Evolutionary conservation across 2,329 filamentous ascomycete species (phyloP).

Genomic region (Dryadomyces quercus-mongolicae): DNA sequence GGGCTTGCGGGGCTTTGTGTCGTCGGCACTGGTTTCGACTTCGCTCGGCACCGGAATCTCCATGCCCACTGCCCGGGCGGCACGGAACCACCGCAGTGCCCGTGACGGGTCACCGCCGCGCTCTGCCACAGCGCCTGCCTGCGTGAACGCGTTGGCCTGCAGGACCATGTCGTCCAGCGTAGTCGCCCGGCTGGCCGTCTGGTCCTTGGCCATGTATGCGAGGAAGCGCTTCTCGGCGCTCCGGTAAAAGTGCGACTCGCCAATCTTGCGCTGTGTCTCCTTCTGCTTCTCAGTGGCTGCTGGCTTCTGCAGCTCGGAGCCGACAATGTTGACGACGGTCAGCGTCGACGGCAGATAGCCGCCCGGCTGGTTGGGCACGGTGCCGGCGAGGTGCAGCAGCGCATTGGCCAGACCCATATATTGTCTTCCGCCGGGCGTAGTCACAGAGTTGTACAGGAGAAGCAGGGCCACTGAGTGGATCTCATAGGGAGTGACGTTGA

Average conservation of each 20-base stretch:
- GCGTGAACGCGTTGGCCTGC: constrained; percentile 23
- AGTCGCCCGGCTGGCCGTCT: background rate
- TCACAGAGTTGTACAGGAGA: constrained; percentile 11
- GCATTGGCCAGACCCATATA: constrained; percentile 16
- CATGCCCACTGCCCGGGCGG: constrained; percentile 5
- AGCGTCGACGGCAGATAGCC: constrained; percentile 25
- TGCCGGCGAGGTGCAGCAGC: constrained; percentile 21
- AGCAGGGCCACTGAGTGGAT: constrained; percentile 21
- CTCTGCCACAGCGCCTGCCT: constrained; percentile 20
- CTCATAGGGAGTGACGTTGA: constrained; percentile 15
- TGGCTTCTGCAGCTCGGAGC: constrained; percentile 9
- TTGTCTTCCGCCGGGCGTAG: background rate
- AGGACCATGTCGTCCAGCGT: background rate
- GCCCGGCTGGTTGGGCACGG: background rate
- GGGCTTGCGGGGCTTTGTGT: background rate
- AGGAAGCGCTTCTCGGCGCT: constrained; percentile 14
- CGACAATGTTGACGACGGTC: constrained; percentile 15
- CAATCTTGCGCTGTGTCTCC: background rate
- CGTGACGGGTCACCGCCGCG: constrained; percentile 10
- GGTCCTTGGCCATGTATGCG: constrained; percentile 9
- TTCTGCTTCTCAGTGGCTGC: constrained; percentile 1
- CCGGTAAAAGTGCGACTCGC: constrained; percentile 12
- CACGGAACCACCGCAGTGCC: constrained; percentile 18
- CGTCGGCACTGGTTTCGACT: constrained; percentile 1
- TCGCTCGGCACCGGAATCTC: background rate